Conservation (phyloP, 345 rosid genomes). For the Gossypium ekmanianum region DNA sequence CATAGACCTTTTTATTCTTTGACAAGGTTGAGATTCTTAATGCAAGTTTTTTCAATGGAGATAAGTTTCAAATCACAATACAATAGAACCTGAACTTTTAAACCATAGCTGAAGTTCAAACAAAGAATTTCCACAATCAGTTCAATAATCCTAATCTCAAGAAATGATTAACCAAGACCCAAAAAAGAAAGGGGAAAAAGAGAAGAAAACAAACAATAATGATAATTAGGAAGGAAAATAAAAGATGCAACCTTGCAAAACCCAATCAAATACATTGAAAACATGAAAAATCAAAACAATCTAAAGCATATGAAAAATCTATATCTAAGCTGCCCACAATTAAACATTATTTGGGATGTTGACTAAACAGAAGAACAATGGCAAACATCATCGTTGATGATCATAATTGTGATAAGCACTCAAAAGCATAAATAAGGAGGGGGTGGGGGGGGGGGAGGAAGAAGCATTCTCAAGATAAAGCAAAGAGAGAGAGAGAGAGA, state of each 20-base stretch:
- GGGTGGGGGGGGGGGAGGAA: background rate
- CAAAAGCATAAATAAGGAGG: background rate
- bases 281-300: background rate
- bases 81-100: background rate
- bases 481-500: background rate
- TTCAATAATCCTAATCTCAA: background rate
- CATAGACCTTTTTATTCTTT: background rate
- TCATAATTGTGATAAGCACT: background rate
- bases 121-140: conserved; percentile 4
- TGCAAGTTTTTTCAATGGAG: background rate
- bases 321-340: background rate
- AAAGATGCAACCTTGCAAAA: background rate
- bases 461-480: background rate
- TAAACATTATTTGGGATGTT: background rate
- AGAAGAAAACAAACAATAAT: background rate
- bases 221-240: background rate
- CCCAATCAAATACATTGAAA: background rate
- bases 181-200: background rate
- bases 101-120: background rate
- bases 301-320: background rate
- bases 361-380: conserved; percentile 4
- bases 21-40: conserved; percentile 6
- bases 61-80: background rate
- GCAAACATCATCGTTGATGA: background rate
- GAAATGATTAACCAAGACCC: background rate